Evolutionary conservation across 129 eudicot species (phyloP).

Genomic region (Heracleum sosnowskyi): DNA sequence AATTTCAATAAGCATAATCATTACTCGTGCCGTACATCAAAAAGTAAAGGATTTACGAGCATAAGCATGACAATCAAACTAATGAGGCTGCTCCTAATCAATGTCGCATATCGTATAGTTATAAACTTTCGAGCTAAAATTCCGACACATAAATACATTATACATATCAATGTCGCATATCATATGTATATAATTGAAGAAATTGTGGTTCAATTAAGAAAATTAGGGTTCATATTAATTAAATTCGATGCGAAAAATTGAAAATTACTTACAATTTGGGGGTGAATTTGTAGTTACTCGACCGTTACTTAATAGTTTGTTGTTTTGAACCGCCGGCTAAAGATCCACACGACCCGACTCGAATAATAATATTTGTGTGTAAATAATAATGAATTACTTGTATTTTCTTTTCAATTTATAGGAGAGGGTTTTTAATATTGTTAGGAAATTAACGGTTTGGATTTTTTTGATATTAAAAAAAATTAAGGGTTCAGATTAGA

Average conservation of each 20-base stretch:
- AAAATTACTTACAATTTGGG: neutral
- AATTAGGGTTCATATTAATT: neutral
- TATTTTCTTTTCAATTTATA: neutral
- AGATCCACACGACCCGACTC: too few relatives aligned
- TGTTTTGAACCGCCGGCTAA: too few relatives aligned
- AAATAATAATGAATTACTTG: neutral
- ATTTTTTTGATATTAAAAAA: too few relatives aligned
- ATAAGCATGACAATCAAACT: too few relatives aligned
- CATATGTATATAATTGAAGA: neutral
- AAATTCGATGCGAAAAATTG: neutral
- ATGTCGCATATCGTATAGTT: neutral
- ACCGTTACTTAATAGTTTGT: neutral
- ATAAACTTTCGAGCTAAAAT: neutral
- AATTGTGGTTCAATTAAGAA: neutral
- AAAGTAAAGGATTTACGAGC: neutral
- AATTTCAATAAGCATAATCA: neutral
- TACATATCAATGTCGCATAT: too few relatives aligned
- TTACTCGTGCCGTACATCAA: neutral
- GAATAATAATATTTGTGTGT: too few relatives aligned
- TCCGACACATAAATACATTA: too few relatives aligned
- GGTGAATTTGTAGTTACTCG: neutral
- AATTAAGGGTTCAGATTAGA: constrained; percentile 9
- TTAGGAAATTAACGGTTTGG: too few relatives aligned
- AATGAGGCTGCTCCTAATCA: neutral
- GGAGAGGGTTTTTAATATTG: neutral